Evolutionary conservation across 441 rosid genomes (phyloP), one percentile per base, ranked within the genome.

Genomic region (Gossypium trilobum): DNA sequence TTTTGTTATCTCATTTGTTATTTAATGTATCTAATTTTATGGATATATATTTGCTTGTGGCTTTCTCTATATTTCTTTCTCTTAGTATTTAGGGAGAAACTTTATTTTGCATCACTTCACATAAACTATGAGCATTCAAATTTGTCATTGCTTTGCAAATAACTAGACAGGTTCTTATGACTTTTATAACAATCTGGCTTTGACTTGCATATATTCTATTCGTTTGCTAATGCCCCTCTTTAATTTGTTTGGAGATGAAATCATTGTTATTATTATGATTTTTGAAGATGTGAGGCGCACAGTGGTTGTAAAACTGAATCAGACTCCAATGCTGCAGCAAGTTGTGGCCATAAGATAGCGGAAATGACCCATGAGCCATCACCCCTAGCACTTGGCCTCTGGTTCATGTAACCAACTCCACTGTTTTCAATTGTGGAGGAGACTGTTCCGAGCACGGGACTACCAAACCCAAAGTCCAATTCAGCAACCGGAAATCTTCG

Each of bases 291-390:
- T 52, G 62, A 63, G n/a, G 85, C 77, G 56, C 87, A 79, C 87
- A 93, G 83, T 19, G 95, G 98, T 68, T 89, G 88, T 58, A 93
- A 85, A 67, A 93, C 70, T 17, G 83, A 77, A 83, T 93, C 97
- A 0, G 91, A 85, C 74, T 93, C 98, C 46, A 91, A 74, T 6
- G 87, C 91, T 11, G 86, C 80, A 4, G 87, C 94, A 19, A 87
- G 81, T 71, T 89, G 85, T 36, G 92, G 94, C 95, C 97, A 88
- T 65, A 91, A 29, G 54, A 91, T 88, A 36, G 95, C 90, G 0
- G 95, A 89, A 22, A 89, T 77, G 0, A 89, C 84, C 97, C 97
- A 93, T 0, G 97, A 93, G 60, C 92, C 95, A 64, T 86, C 90
- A 39, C 74, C 75, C 23, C 58, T 71, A 51, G 87, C 97, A 58